A percentile compares a stretch with the other conserved stretches of the same genome.
Conservation (phyloP, 1,284 basidiomycete genomes). For the Grifola frondosa region DNA sequence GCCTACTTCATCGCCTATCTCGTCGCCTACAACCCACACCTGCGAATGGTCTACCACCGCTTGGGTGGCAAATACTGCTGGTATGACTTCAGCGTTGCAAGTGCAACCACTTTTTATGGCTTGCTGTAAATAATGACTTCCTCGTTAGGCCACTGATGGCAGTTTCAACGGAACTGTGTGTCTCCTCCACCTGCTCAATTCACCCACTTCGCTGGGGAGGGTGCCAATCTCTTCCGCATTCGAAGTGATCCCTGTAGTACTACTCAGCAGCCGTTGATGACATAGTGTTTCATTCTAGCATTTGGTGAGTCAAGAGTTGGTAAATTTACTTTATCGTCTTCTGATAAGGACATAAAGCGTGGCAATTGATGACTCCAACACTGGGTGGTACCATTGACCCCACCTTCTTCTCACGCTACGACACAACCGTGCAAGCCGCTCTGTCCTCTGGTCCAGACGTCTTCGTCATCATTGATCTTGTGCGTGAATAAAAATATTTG, state of each 20-base stretch:
- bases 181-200: conserved; percentile 41
- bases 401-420: conserved; percentile 46
- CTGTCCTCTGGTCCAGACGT: conserved; percentile 40
- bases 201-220: conserved; percentile 44
- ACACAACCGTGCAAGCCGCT: conserved; percentile 49
- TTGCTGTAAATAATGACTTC: background rate
- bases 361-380: conserved; percentile 53
- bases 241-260: conserved; percentile 33
- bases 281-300: conserved; percentile 15
- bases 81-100: conserved; percentile 37
- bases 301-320: conserved; percentile 26
- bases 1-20: conserved; percentile 13
- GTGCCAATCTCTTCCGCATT: conserved; percentile 49
- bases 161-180: conserved; percentile 39
- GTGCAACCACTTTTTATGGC: conserved; percentile 7
- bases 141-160: conserved; percentile 39
- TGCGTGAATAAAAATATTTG: conserved; percentile 20
- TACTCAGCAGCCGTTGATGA: background rate
- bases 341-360: conserved; percentile 31
- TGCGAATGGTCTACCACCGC: conserved; percentile 30
- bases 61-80: conserved; percentile 45
- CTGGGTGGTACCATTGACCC: conserved; percentile 47
- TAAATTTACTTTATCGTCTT: conserved; percentile 2
- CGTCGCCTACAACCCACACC: conserved; percentile 17
- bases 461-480: conserved; percentile 53